A percentile compares a stretch with the other conserved stretches of the same genome.
Conservation (phyloP, 305 asterid genomes). For the Plantago lanceolata region DNA sequence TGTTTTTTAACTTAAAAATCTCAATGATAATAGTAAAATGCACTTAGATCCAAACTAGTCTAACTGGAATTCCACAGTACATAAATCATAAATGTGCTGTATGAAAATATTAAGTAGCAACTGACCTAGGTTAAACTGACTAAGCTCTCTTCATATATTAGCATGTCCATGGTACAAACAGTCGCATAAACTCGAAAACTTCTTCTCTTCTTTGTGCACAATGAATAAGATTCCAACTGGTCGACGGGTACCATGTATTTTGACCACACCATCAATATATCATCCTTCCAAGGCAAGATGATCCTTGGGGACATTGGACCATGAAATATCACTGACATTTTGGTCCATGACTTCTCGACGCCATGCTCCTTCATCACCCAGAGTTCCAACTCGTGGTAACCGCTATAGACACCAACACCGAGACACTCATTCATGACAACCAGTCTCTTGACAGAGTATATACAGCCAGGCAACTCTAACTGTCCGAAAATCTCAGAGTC, state of each 20-base stretch:
- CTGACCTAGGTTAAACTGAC: background rate
- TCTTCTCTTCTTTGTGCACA: background rate
- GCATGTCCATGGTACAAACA: background rate
- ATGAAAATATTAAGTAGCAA: no score
- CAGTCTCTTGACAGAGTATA: background rate
- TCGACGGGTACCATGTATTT: no score
- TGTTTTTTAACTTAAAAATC: no score
- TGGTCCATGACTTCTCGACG: background rate
- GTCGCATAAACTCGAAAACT: background rate
- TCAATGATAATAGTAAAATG: no score
- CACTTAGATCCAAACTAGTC: no score
- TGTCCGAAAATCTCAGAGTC: background rate
- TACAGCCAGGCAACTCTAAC: background rate
- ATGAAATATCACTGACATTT: background rate
- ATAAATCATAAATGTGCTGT: no score
- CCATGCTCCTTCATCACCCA: constrained; percentile 1
- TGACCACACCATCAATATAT: no score
- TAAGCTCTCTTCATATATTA: background rate
- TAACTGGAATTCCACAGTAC: no score
- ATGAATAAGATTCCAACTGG: background rate
- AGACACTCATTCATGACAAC: background rate
- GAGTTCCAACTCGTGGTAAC: background rate
- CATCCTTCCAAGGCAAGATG: background rate
- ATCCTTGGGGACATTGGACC: background rate
- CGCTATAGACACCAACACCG: background rate